Conservation (phyloP, 2,329 filamentous ascomycete genomes). For the Penicillium janthinellum region DNA sequence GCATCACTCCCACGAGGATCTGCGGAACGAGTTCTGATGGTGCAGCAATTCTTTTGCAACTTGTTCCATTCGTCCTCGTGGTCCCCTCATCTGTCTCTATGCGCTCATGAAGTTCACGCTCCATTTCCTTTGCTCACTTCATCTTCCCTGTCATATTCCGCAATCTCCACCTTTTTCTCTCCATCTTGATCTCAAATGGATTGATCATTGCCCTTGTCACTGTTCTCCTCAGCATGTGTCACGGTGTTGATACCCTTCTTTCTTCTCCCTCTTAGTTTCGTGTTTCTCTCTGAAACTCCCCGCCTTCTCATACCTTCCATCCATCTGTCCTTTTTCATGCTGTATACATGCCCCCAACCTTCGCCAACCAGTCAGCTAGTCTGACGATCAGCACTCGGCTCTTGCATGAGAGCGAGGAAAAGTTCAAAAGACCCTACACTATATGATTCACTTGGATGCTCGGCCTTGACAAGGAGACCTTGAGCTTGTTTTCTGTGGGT, state of each 20-base stretch:
- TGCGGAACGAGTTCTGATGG: slow-evolving; percentile 35
- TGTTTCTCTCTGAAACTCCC: slow-evolving; percentile 14
- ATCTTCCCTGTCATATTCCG: slow-evolving; percentile 7
- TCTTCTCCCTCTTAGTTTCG: slow-evolving; percentile 30
- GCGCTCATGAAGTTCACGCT: slow-evolving; percentile 40
- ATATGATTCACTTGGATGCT: background rate
- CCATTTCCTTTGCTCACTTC: slow-evolving; percentile 20
- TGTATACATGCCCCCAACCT: slow-evolving; percentile 9
- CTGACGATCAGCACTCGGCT: background rate
- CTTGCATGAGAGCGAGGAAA: slow-evolving; percentile 4
- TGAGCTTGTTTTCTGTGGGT: slow-evolving; percentile 8
- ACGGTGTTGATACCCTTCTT: slow-evolving; percentile 48
- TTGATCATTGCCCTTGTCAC: slow-evolving; percentile 7
- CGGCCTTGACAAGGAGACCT: background rate
- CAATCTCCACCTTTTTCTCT: slow-evolving; percentile 8
- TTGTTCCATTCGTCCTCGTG: slow-evolving; percentile 11
- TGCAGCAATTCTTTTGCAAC: slow-evolving; percentile 14
- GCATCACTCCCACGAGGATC: slow-evolving; percentile 37
- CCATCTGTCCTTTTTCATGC: background rate
- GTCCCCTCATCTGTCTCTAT: slow-evolving; percentile 22
- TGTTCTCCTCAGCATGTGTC: slow-evolving; percentile 39
- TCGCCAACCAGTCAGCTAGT: background rate
- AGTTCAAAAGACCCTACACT: background rate
- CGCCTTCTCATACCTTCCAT: background rate
- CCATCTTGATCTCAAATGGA: slow-evolving; percentile 1